A percentile compares a stretch with the other conserved stretches of the same genome.
These are phyloP conservation scores for Penicillium sclerotigenum DNA, from an alignment of 2,329 filamentous ascomycete species.

Conservation along the genomic window DNA sequence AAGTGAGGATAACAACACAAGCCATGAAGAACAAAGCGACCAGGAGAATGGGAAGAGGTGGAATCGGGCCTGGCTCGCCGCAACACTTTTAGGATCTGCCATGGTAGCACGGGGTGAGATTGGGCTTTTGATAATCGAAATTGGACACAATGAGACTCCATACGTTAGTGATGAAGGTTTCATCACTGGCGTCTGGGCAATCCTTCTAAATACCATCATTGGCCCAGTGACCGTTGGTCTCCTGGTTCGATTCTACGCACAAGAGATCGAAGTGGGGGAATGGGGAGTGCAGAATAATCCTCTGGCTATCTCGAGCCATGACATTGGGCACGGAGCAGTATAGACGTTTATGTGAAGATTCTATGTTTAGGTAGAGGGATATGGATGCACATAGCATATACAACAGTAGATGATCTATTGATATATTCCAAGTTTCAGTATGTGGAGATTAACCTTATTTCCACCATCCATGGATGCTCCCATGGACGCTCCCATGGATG, in stretches of 20 bases:
- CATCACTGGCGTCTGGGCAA: constrained; percentile 32
- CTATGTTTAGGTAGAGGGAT: background rate
- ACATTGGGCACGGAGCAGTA: background rate
- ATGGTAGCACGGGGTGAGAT: constrained; percentile 37
- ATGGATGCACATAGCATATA: background rate
- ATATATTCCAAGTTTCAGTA: no score
- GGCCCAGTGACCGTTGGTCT: constrained; percentile 29
- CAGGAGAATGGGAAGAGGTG: background rate
- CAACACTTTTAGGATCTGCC: constrained; percentile 29
- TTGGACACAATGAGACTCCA: constrained; percentile 33
- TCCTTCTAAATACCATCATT: constrained; percentile 34
- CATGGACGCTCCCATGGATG: no score
- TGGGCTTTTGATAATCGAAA: constrained; percentile 33
- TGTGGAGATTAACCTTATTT: background rate
- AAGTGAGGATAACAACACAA: background rate
- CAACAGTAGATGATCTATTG: no score
- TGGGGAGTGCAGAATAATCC: constrained; percentile 25
- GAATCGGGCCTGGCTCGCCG: constrained; percentile 21
- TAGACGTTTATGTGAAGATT: background rate
- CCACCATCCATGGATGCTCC: background rate
- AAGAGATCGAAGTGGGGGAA: constrained; percentile 22
- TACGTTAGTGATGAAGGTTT: constrained; percentile 41
- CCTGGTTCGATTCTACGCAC: constrained; percentile 24
- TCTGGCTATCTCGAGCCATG: background rate
- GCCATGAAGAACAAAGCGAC: background rate